Percentiles rank a stretch among this genome's conserved stretches.
Conservation (phyloP, 225 moss, liverwort and hornwort genomes). For the Polytrichum formosum region DNA sequence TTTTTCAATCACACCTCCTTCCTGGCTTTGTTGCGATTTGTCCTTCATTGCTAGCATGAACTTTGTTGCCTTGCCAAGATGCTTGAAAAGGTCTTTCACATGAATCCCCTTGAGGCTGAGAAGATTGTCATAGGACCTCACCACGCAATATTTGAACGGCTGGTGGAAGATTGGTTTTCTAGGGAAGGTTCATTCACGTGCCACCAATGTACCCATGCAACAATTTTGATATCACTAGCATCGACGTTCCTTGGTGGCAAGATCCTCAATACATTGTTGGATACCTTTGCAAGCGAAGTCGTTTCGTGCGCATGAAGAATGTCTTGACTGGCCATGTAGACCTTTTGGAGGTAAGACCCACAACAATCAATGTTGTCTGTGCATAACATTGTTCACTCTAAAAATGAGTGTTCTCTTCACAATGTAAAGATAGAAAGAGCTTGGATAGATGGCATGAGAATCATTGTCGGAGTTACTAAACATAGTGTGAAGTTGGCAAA, state of each 20-base stretch:
- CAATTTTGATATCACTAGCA: constrained; percentile 13
- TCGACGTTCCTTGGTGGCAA: constrained; percentile 14
- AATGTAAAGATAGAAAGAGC: too few relatives aligned
- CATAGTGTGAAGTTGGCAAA: too few relatives aligned
- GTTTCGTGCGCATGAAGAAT: constrained; percentile 16
- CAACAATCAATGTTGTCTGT: neutral
- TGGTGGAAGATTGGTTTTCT: neutral
- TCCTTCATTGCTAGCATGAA: too few relatives aligned
- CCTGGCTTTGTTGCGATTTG: too few relatives aligned
- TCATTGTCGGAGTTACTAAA: too few relatives aligned
- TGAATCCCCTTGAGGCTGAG: too few relatives aligned
- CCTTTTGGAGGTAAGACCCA: constrained; percentile 13
- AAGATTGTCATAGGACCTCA: neutral
- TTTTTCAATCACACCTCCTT: too few relatives aligned
- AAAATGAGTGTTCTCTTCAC: neutral
- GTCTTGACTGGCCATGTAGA: constrained; percentile 12
- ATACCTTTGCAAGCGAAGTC: constrained; percentile 9
- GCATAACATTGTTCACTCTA: neutral
- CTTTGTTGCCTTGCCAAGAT: too few relatives aligned
- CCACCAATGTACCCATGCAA: constrained; percentile 15
- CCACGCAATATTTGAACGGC: neutral
- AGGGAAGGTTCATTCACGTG: constrained; percentile 18
- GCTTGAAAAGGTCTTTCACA: too few relatives aligned
- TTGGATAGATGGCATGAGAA: too few relatives aligned
- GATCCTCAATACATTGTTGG: constrained; percentile 17